These are phyloP conservation scores for Apiospora aurea DNA, from an alignment of 2,329 filamentous ascomycete species.

Conservation along the genomic window DNA sequence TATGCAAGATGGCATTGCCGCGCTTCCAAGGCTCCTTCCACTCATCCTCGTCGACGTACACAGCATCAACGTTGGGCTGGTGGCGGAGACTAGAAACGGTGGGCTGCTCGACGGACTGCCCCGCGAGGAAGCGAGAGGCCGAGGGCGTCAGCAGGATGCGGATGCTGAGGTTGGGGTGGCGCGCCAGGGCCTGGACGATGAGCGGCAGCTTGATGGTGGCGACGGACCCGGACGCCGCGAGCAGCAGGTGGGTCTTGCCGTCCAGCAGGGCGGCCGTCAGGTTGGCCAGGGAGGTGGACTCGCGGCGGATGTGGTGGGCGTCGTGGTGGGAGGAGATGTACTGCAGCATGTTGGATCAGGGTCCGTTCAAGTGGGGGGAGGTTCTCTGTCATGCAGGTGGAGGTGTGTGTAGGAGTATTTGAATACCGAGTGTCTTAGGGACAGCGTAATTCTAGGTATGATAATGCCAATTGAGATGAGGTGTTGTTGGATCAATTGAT, in stretches of 20 bases:
- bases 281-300: constrained; percentile 36
- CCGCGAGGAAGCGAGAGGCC: constrained; percentile 77
- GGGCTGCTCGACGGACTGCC: constrained; percentile 81
- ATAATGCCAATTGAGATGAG: neutral
- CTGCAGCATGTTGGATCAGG: constrained; percentile 34
- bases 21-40: constrained; percentile 82
- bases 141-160: constrained; percentile 82
- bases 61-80: constrained; percentile 76
- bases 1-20: constrained; percentile 84
- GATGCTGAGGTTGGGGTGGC: constrained; percentile 69
- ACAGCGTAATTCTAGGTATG: neutral
- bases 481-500: neutral
- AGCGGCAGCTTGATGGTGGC: constrained; percentile 84
- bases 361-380: neutral
- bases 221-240: constrained; percentile 76
- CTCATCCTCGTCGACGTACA: constrained; percentile 87
- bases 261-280: constrained; percentile 50
- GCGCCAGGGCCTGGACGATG: constrained; percentile 66
- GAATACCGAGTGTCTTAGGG: neutral
- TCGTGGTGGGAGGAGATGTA: constrained; percentile 38
- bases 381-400: neutral
- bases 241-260: constrained; percentile 65
- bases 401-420: neutral
- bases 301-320: constrained; percentile 34
- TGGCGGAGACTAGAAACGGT: constrained; percentile 62